A percentile compares a stretch with the other conserved stretches of the same genome.
Conservation (phyloP, 495 filamentous ascomycete genomes). For the Sordaria brevicollis region DNA sequence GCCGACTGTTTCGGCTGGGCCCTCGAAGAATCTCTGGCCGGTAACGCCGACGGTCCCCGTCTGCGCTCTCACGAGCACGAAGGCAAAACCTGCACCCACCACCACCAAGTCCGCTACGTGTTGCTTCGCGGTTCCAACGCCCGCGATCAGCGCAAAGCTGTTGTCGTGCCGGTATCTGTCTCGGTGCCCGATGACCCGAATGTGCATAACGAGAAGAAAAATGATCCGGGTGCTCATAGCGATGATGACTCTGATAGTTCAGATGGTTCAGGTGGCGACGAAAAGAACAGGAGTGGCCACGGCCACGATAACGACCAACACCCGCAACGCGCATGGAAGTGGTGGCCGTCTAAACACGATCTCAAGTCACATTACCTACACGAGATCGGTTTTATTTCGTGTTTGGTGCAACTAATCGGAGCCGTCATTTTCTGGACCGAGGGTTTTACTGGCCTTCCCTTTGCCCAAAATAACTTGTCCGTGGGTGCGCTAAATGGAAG, state of each 20-base stretch:
- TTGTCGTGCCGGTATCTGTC: neutral
- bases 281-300: neutral
- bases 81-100: slow-evolving; percentile 42
- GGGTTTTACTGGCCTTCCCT: slow-evolving; percentile 54
- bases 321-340: slow-evolving; percentile 36
- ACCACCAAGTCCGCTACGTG: slow-evolving; percentile 18
- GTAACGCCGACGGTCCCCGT: slow-evolving; percentile 15
- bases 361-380: slow-evolving; percentile 52
- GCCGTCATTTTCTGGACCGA: slow-evolving; percentile 62
- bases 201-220: neutral
- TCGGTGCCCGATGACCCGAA: neutral
- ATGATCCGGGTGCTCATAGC: neutral
- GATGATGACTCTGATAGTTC: neutral
- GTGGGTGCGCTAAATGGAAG: slow-evolving; percentile 34
- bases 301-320: neutral
- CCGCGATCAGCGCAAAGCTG: neutral
- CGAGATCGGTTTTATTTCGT: slow-evolving; percentile 61
- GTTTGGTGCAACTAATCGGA: slow-evolving; percentile 46
- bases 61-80: slow-evolving; percentile 19
- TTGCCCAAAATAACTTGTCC: slow-evolving; percentile 37
- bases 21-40: slow-evolving; percentile 36
- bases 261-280: neutral
- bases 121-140: neutral
- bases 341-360: slow-evolving; percentile 49
- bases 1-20: slow-evolving; percentile 66